Conservation (phyloP, 208 protist genomes). For the Acanthamoeba quina region DNA sequence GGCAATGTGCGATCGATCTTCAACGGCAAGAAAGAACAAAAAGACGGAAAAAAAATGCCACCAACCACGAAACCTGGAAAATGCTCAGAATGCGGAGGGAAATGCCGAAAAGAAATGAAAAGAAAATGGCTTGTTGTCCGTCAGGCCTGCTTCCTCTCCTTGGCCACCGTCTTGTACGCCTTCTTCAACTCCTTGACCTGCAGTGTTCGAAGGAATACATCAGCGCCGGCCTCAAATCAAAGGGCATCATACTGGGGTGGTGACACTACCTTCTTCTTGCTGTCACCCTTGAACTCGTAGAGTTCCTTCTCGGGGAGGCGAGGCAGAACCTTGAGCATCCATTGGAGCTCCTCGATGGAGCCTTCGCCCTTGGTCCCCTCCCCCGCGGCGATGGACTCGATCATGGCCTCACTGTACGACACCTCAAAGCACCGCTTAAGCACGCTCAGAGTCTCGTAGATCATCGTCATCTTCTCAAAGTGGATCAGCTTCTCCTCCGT, state of each 20-base stretch:
- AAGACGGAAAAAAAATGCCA: not conserved
- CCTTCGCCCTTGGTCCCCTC: slow-evolving; percentile 18
- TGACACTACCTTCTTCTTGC: slow-evolving; percentile 44
- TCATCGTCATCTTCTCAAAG: slow-evolving; percentile 76
- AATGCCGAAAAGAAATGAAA: not conserved
- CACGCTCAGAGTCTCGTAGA: slow-evolving; percentile 63
- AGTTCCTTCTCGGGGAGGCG: slow-evolving; percentile 70
- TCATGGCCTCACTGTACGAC: not conserved
- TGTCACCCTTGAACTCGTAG: slow-evolving; percentile 58
- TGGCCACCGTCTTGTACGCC: not conserved
- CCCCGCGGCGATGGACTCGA: not conserved
- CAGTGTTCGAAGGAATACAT: not conserved
- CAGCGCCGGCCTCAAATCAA: not conserved
- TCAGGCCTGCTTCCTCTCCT: slow-evolving; percentile 60
- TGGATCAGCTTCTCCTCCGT: slow-evolving; percentile 70
- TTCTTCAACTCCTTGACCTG: slow-evolving; percentile 37
- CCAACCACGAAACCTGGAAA: not conserved
- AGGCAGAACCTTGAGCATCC: slow-evolving; percentile 59
- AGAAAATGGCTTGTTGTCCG: not conserved
- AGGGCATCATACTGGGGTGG: not conserved
- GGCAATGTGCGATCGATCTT: not conserved
- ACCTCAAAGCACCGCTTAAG: slow-evolving; percentile 59
- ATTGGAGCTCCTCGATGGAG: slow-evolving; percentile 3
- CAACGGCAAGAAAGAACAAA: not conserved
- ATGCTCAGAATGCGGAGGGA: not conserved